Conservation (phyloP, 192 early-diverging fungal species). For the Backusella australiensis region DNA sequence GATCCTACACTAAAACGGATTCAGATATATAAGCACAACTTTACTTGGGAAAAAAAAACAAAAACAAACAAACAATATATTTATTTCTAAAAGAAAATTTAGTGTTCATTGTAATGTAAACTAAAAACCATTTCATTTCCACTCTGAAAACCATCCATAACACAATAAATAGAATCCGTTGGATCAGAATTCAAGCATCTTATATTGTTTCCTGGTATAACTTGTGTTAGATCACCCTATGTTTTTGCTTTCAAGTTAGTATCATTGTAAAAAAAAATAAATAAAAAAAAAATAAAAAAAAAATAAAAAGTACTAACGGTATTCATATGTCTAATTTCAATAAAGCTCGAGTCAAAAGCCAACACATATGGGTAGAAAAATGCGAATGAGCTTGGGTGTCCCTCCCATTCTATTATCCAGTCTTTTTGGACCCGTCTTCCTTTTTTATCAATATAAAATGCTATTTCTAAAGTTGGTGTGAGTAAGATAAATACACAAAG, state of each 20-base stretch:
- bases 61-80: neutral
- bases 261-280: neutral
- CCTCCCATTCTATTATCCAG: slow-evolving; percentile 88
- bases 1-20: too few relatives aligned
- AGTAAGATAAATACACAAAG: neutral
- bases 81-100: neutral
- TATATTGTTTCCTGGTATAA: slow-evolving; percentile 57
- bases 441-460: slow-evolving; percentile 88
- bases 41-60: too few relatives aligned
- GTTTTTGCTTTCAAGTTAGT: neutral
- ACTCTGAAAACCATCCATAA: slow-evolving; percentile 35
- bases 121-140: slow-evolving; percentile 19
- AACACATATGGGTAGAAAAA: slow-evolving; percentile 82
- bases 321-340: slow-evolving; percentile 85
- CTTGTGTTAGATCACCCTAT: slow-evolving; percentile 53
- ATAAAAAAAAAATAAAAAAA: neutral
- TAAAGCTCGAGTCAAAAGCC: slow-evolving; percentile 87
- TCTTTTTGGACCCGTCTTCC: slow-evolving; percentile 72
- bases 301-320: slow-evolving; percentile 50
- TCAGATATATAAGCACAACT: too few relatives aligned
- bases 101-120: slow-evolving; percentile 9
- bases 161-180: slow-evolving; percentile 44
- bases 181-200: slow-evolving; percentile 52
- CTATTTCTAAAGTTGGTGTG: slow-evolving; percentile 62
- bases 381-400: slow-evolving; percentile 81